Evolutionary conservation across 352 stramenopile genomes (phyloP).

Genomic region (Thalassiosira livingstoniorum): DNA sequence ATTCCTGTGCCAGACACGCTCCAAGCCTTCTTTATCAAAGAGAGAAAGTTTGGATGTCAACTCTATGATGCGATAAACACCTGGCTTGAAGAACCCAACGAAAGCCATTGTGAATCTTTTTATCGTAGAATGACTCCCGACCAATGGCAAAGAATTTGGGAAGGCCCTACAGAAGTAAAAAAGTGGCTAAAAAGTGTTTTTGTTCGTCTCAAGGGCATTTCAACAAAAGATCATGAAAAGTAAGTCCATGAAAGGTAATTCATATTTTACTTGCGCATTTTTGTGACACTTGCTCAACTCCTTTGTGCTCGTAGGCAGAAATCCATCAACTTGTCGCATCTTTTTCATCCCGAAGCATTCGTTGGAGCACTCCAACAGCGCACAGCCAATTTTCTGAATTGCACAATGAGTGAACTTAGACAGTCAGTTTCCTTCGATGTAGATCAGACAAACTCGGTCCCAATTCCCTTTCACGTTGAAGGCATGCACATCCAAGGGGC

Average conservation of each 20-base stretch:
- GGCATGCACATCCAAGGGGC: not conserved
- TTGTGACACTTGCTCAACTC: not conserved
- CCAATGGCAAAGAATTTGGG: conserved; percentile 1
- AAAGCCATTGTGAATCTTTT: not conserved
- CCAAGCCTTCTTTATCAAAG: not conserved
- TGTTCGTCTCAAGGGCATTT: too few species aligned
- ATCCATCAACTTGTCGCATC: not conserved
- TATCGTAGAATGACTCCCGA: not conserved
- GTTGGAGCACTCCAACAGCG: not conserved
- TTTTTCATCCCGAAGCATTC: not conserved
- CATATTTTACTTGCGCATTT: not conserved
- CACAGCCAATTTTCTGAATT: not conserved
- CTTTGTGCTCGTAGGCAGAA: not conserved
- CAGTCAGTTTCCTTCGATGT: not conserved
- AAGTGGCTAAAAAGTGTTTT: not conserved
- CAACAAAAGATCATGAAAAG: not conserved
- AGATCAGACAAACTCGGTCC: not conserved
- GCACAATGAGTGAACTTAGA: not conserved
- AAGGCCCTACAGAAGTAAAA: not conserved
- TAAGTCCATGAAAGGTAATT: not conserved
- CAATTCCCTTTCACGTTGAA: not conserved
- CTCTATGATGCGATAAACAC: not conserved
- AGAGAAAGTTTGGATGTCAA: not conserved
- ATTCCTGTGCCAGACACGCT: not conserved
- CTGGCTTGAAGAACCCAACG: not conserved